phyloP scores from a whole-genome alignment of 2,329 filamentous ascomycete genomes.

The Verticillium nonalfalfae region DNA sequence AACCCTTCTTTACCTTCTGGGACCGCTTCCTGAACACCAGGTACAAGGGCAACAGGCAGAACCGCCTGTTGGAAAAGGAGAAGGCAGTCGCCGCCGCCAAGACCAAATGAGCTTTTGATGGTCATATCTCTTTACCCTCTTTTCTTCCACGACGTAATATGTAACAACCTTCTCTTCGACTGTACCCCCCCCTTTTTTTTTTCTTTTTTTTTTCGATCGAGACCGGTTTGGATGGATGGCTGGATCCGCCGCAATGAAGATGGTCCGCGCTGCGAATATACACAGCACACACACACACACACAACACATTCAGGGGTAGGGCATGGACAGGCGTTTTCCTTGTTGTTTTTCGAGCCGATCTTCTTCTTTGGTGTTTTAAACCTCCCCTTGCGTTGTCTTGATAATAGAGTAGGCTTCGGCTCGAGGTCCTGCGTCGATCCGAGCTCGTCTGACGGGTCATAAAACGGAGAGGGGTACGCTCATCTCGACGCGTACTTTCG shows the following conservation, averaged over 20 bases:
- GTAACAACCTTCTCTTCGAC: conserved; percentile 4
- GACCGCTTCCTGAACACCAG: conserved; percentile 75
- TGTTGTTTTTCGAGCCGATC: not conserved
- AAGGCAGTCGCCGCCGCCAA: conserved; percentile 8
- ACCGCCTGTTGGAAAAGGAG: conserved; percentile 5
- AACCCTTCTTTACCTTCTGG: conserved; percentile 96
- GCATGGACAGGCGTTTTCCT: not conserved
- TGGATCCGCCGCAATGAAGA: not conserved
- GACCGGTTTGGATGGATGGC: not conserved
- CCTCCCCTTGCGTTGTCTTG: not conserved
- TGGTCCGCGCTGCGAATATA: not conserved
- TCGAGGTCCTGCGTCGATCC: not conserved
- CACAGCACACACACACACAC: conserved; percentile 1
- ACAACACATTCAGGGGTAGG: not conserved
- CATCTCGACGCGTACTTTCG: not conserved
- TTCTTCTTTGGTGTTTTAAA: not conserved
- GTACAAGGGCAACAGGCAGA: conserved; percentile 60
- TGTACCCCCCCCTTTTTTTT: conserved; percentile 1
- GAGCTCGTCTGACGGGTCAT: not conserved
- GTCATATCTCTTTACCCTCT: not conserved
- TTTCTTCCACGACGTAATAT: conserved; percentile 1
- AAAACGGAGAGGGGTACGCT: too few relatives aligned
- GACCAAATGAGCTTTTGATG: not conserved
- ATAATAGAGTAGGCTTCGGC: not conserved
- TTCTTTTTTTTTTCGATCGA: not conserved